Percentiles rank a stretch among this genome's conserved stretches.
These are phyloP conservation scores for Hemerocallis citrina DNA, from an alignment of 106 monocot species.

Conservation along the genomic window DNA sequence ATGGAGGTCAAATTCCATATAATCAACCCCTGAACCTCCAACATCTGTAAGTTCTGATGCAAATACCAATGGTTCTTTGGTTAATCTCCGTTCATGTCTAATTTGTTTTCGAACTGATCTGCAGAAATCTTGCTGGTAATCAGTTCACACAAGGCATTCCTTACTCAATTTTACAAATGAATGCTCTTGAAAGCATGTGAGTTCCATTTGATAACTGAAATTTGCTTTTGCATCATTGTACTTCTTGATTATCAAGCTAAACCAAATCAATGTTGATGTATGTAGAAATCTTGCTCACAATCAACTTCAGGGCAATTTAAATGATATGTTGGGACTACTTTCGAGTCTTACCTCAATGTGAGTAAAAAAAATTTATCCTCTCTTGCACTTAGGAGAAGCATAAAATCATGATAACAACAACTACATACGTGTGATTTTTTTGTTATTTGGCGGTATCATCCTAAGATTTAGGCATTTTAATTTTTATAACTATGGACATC, in stretches of 20 bases:
- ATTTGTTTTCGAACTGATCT: background rate
- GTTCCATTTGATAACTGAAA: background rate
- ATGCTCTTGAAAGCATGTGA: slow-evolving; percentile 46
- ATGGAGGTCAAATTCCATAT: slow-evolving; percentile 38
- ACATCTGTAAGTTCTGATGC: slow-evolving; percentile 38
- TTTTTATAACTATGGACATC: too few relatives aligned
- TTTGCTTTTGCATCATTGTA: background rate
- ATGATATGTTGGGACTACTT: slow-evolving; percentile 15
- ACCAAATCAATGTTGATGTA: slow-evolving; percentile 7
- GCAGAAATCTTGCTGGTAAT: slow-evolving; percentile 53
- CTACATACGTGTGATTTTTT: too few relatives aligned
- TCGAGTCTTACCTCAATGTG: slow-evolving; percentile 18
- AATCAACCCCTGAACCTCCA: slow-evolving; percentile 57
- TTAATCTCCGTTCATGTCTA: background rate
- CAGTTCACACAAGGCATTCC: slow-evolving; percentile 40
- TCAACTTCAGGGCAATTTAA: slow-evolving; percentile 15
- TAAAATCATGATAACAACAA: too few relatives aligned
- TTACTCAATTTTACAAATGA: slow-evolving; percentile 51
- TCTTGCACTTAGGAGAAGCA: too few relatives aligned
- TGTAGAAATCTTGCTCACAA: slow-evolving; percentile 27
- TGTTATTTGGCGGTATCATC: too few relatives aligned
- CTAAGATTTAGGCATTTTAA: too few relatives aligned
- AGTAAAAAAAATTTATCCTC: slow-evolving; percentile 1
- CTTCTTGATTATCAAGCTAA: slow-evolving; percentile 5
- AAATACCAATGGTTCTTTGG: background rate